Base-by-base conservation (phyloP, 2,329 filamentous ascomycete species). In the Oidium heveae region DNA sequence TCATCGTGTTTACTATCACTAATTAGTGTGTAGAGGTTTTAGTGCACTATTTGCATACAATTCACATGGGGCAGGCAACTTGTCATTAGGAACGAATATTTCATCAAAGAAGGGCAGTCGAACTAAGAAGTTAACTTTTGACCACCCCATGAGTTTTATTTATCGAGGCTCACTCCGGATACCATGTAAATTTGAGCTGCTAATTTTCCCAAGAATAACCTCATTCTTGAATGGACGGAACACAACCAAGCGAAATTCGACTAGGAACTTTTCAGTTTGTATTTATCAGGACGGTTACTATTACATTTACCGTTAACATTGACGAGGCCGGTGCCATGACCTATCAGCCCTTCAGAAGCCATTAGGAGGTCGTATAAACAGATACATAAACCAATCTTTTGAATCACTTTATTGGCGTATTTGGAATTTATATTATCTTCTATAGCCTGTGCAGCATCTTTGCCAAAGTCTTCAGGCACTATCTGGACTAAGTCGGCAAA, bases 361-460 rank as follows among this genome's bases (percentile, higher is more conserved):
- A 84, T 85, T 6, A 94, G 71, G 13, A 98, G 72, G 65, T 96
- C 91, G 70, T 91, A 95, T 62, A 98, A 78, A 65, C 85, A 89
- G 61, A 98, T 82, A 64, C 87, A 95, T 4, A 98, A 79, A 12
- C 91, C 91, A 56, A 96, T 81, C 64, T 91, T 91, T 66, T 94
- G 89, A 58, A 98, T 86, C 53, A 86, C 82, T 69, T 89, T 91
- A 70, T 98, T 95, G 57, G 89, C 80, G 68, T 95, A 98, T 69
- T 98, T 98, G 59, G 80, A 75, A 66, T 98, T 96, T 70, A 98
- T 91, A 63, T 91, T 91, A 70, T 98, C 88, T 68, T 95, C 87
- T 59, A 98, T 86, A 0, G 87, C 86, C 58, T 87, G 76, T 34
- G 79, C 76, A 64, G 85, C 93, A 57, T 79, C 74, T 68, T 91